phyloP scores from a whole-genome alignment of 2,329 filamentous ascomycete species.

The Exophiala calicioides region DNA sequence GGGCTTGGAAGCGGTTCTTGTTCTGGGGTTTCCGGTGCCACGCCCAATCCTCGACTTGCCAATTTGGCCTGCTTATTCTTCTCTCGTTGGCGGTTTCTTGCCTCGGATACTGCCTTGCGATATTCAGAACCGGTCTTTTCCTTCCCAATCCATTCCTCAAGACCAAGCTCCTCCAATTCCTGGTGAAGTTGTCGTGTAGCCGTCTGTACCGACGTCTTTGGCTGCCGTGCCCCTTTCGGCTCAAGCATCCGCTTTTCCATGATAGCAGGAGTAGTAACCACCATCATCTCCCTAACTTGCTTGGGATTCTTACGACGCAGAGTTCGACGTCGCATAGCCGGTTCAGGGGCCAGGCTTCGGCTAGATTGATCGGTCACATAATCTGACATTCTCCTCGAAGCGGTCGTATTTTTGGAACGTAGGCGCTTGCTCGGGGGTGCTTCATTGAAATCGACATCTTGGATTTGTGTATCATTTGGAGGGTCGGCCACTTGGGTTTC shows the following conservation, averaged over 20 bases:
- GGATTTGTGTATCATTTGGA: not conserved
- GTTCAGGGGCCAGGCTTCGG: slow-evolving; percentile 19
- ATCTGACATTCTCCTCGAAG: slow-evolving; percentile 2
- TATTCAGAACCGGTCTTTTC: slow-evolving; percentile 23
- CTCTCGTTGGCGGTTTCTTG: slow-evolving; percentile 19
- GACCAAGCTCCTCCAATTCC: slow-evolving; percentile 22
- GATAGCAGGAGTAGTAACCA: not conserved
- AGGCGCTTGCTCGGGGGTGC: not conserved
- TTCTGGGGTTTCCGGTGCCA: not conserved
- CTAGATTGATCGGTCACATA: not conserved
- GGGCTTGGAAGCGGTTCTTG: not conserved
- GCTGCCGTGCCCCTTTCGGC: slow-evolving; percentile 4
- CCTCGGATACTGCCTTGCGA: slow-evolving; percentile 13
- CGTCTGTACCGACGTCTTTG: slow-evolving; percentile 10
- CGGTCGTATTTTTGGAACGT: too few relatives aligned
- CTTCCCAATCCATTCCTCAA: slow-evolving; percentile 25
- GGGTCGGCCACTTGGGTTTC: too few relatives aligned
- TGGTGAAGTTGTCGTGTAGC: slow-evolving; percentile 14
- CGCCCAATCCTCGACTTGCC: slow-evolving; percentile 9
- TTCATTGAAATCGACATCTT: not conserved
- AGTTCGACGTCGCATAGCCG: slow-evolving; percentile 5
- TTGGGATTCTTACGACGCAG: slow-evolving; percentile 5
- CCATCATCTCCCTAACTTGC: not conserved
- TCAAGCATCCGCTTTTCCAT: not conserved
- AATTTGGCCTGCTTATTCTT: slow-evolving; percentile 16